Conservation (phyloP, 805 yeast genomes). For the Ogataea trehalophila region DNA sequence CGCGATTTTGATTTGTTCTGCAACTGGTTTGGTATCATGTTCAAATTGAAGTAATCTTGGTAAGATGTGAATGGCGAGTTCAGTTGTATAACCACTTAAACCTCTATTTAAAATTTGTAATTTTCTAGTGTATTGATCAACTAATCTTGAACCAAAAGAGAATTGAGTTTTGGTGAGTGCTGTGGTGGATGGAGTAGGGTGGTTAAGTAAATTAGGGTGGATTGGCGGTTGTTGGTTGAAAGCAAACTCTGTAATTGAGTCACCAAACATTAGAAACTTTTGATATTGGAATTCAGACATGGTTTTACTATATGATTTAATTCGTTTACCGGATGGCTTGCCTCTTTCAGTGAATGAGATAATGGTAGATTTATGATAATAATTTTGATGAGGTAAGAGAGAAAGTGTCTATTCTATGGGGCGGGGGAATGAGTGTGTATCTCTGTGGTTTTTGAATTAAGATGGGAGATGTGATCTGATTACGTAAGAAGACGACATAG, state of each 20-base stretch:
- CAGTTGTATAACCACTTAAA: conserved; percentile 68
- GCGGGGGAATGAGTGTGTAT: too few species aligned
- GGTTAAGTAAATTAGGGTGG: not conserved
- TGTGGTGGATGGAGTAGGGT: too few species aligned
- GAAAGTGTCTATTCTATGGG: too few species aligned
- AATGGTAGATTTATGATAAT: too few species aligned
- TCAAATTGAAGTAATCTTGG: conserved; percentile 50
- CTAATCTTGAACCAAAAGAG: conserved; percentile 28
- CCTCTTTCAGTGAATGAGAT: not conserved
- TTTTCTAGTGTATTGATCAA: conserved; percentile 47
- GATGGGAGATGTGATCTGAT: too few species aligned
- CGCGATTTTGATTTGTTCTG: conserved; percentile 33
- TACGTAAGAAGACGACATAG: too few species aligned
- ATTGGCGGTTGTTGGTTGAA: conserved; percentile 20
- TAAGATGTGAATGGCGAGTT: conserved; percentile 48
- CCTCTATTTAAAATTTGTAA: conserved; percentile 74
- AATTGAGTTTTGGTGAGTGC: conserved; percentile 16
- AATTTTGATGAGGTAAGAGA: too few species aligned
- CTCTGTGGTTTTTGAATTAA: too few species aligned
- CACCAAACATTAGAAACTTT: conserved; percentile 32
- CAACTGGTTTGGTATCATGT: conserved; percentile 29
- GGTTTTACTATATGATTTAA: not conserved
- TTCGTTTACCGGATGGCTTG: not conserved
- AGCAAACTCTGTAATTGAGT: conserved; percentile 32
- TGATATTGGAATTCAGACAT: conserved; percentile 19